Base-by-base conservation (phyloP, 1,284 basidiomycete genomes). In the Tilletia caries region DNA sequence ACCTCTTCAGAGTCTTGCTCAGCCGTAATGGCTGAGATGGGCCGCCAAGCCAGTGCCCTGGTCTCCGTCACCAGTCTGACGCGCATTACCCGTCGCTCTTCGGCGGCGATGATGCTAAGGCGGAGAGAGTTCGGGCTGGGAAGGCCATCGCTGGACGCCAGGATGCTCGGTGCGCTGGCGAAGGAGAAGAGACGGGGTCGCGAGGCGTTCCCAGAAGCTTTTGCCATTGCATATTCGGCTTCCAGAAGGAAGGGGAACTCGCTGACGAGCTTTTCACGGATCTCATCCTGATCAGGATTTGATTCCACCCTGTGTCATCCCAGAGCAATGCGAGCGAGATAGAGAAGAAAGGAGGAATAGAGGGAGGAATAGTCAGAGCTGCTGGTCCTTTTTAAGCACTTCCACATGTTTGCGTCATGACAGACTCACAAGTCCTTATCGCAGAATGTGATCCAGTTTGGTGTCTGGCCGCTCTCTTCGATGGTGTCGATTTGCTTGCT, bases 181-280 rank as follows among this genome's bases (percentile, higher is more conserved):
- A 60, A 32, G 29, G 29, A 60, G 54, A 32, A 60, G 8, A 60
- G 32, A 8, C 54, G 23, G 15, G 54, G 29, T 20, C 54, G 54
- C 10, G 32, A 18, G 18, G 20, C 20, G 27, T 8, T 27, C 10
- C 8, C 29, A 5, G 23, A 8, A 10, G 15, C 8, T 25, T 32
- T 60, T 27, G 54, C 8, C 48, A 50, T n/a, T 23, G 48, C 48
- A 20, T 60, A 29, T 32, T 60, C 54, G 54, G 54, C 54, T 5
- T 60, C 54, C 20, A 60, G 54, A 27, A 60, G 32, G 54, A 60
- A 60, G 29, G 54, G 54, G 27, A 60, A 60, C 15, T 60, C 25
- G 54, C 20, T 27, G 54, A 60, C 54, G 12, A 60, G 54, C 54
- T 60, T 60, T 50, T 50, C 10, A 8, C 48, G 48, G 48, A 50